phyloP scores from a whole-genome alignment of 768 basidiomycete genomes.

The Trametes coccinea region DNA sequence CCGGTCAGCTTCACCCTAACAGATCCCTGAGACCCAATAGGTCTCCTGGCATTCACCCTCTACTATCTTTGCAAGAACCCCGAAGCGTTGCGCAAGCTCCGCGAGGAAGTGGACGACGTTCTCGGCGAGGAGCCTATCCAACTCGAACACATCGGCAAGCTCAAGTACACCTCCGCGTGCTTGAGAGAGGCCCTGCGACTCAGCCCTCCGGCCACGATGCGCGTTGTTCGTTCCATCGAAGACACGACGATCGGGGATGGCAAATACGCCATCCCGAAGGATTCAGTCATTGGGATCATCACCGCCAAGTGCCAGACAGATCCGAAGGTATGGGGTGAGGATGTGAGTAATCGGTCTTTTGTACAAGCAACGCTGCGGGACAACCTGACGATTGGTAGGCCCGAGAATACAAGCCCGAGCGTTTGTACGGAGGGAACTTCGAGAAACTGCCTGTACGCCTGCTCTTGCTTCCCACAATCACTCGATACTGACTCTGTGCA shows the following conservation, averaged over 20 bases:
- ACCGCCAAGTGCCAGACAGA: constrained; percentile 40
- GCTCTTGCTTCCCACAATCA: background rate
- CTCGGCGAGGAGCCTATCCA: constrained; percentile 42
- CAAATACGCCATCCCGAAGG: constrained; percentile 42
- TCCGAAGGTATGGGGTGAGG: constrained; percentile 49
- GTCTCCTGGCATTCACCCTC: constrained; percentile 42
- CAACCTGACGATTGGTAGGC: constrained; percentile 22
- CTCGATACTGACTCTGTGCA: background rate
- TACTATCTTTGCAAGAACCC: constrained; percentile 49
- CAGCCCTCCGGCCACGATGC: constrained; percentile 39
- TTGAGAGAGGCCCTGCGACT: constrained; percentile 41
- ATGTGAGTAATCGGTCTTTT: constrained; percentile 36
- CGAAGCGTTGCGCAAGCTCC: constrained; percentile 44
- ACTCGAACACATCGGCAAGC: constrained; percentile 42
- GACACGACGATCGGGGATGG: constrained; percentile 42
- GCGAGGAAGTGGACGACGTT: constrained; percentile 48
- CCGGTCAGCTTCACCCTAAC: background rate
- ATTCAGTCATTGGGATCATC: constrained; percentile 31
- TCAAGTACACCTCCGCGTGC: constrained; percentile 45
- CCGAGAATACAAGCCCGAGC: constrained; percentile 46
- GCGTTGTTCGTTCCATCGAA: constrained; percentile 36
- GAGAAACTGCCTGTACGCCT: constrained; percentile 44
- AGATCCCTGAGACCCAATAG: constrained; percentile 2
- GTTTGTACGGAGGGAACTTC: constrained; percentile 52
- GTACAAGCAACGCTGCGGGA: no score